Percentiles rank a stretch among this genome's conserved stretches.
phyloP scores from a whole-genome alignment of 2,329 filamentous ascomycete species.

The Cladosporium cucumerinum region DNA sequence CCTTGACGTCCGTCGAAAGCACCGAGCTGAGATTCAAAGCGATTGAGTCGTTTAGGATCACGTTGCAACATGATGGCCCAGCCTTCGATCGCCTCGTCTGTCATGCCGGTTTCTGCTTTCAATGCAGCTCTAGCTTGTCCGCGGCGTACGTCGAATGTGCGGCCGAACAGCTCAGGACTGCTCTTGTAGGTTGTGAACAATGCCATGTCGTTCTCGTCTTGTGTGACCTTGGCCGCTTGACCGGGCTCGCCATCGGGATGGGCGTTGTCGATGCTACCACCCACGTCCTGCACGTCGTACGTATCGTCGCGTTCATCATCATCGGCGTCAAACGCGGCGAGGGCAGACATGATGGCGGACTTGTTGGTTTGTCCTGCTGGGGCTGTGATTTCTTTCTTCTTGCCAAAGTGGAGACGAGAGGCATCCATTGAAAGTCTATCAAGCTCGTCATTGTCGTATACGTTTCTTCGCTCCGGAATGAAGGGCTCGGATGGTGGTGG shows the following conservation, averaged over 20 bases:
- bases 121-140: constrained; percentile 61
- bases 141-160: constrained; percentile 68
- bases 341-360: constrained; percentile 80
- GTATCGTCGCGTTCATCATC: constrained; percentile 97
- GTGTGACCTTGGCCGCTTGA: constrained; percentile 35
- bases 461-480: constrained; percentile 62
- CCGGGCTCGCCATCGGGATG: constrained; percentile 52
- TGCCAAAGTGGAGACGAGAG: constrained; percentile 74
- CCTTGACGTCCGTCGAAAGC: constrained; percentile 65
- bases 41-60: constrained; percentile 64
- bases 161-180: constrained; percentile 63
- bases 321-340: constrained; percentile 86
- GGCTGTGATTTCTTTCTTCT: constrained; percentile 47
- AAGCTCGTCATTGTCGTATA: constrained; percentile 78
- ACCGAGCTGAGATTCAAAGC: constrained; percentile 68
- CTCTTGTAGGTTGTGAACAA: constrained; percentile 71
- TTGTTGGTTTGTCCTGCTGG: constrained; percentile 63
- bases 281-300: constrained; percentile 88
- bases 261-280: constrained; percentile 73
- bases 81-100: constrained; percentile 89
- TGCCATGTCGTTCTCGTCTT: constrained; percentile 59
- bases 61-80: constrained; percentile 85
- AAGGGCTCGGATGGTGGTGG: constrained; percentile 39
- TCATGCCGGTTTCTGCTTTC: constrained; percentile 77
- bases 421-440: constrained; percentile 66